phyloP scores from a whole-genome alignment of 768 basidiomycete genomes.

The Rhodocollybia butyracea region DNA sequence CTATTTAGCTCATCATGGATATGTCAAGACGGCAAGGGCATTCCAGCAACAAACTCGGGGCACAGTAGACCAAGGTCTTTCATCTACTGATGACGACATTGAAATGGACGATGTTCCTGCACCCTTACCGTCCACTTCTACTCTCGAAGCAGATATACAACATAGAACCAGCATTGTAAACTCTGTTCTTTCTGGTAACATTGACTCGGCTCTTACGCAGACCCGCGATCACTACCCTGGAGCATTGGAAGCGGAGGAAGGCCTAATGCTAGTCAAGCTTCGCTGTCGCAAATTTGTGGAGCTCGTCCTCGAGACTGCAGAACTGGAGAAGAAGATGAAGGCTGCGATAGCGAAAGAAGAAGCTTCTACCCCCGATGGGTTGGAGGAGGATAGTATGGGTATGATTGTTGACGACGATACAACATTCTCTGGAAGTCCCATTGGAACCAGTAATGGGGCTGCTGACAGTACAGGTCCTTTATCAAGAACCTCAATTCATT shows the following conservation, averaged over 20 bases:
- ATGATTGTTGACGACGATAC: constrained; percentile 59
- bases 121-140: constrained; percentile 16
- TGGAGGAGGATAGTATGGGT: constrained; percentile 46
- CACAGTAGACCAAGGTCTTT: constrained; percentile 13
- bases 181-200: constrained; percentile 64
- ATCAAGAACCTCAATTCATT: constrained; percentile 17
- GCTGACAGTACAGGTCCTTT: constrained; percentile 8
- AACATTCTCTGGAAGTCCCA: not conserved
- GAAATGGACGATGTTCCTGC: constrained; percentile 40
- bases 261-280: constrained; percentile 76
- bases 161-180: constrained; percentile 69
- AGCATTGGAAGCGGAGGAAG: constrained; percentile 65
- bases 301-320: constrained; percentile 67
- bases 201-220: constrained; percentile 63
- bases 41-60: constrained; percentile 49
- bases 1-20: constrained; percentile 85
- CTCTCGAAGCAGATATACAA: constrained; percentile 51
- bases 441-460: constrained; percentile 1
- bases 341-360: constrained; percentile 28
- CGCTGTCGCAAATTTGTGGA: constrained; percentile 86
- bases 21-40: constrained; percentile 64
- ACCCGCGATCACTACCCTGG: constrained; percentile 54
- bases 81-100: constrained; percentile 36
- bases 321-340: constrained; percentile 62
- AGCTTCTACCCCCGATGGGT: constrained; percentile 22